Evolutionary conservation across 2,329 filamentous ascomycete genomes (phyloP), one percentile per base, ranked within the genome.

Genomic region (Alternaria infectoria): DNA sequence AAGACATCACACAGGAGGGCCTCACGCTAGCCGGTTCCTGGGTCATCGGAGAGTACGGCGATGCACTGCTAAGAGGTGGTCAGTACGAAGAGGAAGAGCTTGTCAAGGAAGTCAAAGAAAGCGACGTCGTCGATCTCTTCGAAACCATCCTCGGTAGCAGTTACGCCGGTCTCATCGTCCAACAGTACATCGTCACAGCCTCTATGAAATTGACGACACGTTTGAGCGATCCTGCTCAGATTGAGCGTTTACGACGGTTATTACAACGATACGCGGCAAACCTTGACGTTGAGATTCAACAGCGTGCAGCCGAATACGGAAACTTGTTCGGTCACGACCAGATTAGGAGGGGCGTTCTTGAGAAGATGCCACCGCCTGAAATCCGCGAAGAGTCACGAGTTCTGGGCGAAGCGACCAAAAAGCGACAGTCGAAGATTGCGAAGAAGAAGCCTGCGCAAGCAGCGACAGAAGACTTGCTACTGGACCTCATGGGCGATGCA

Each of bases 31-130:
- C 95, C 54, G 96, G 93, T 40, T 91, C 96, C 7, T 99, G 96
- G 96, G 96, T 96, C 57, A 97, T 99, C 78, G 96, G 96, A 76
- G 96, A 99, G 82, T 99, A 94, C 76, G 95, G 93, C 12, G 96
- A 99, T 80, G 88, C 91, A 19, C 85, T 99, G n/a, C 85, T 99
- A 36, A 88, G 88, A 64, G 94, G 94, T 36, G 94, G 94, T 1
- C 91, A 96, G 73, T 97, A 96, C 70, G 95, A 98, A 79, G 94
- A 97, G 77, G 93, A 97, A 79, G 95, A 97, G 74, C 84, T 97
- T 28, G 93, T 97, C 12, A 86, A 87, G 73, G 86, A 90, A 73
- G 91, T 99, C 64, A 92, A 91, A 77, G 93, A 98, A 80, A 90
- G 89, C 72, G 96, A 99, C 75, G 87, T 99, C 64, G 88, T 98